Percentiles rank a stretch among this genome's conserved stretches.
Evolutionary conservation across 1,139 yeast genomes (phyloP).

Genomic region (Nakaseomyces uthaithaninus): DNA sequence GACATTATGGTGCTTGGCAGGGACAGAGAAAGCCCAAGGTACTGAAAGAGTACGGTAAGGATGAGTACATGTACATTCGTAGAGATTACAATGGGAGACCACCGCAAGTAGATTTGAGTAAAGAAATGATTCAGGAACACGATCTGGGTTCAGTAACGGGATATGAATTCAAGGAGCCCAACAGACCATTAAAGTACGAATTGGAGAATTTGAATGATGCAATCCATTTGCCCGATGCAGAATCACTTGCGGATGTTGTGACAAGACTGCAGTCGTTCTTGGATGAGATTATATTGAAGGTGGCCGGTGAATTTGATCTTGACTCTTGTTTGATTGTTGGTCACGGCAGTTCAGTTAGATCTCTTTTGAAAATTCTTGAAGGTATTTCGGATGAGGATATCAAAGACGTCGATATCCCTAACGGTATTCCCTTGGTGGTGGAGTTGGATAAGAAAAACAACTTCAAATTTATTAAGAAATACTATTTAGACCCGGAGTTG

Average conservation of each 20-base stretch:
- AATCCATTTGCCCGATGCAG: conserved; percentile 51
- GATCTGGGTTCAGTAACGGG: conserved; percentile 30
- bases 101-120: conserved; percentile 38
- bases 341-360: conserved; percentile 71
- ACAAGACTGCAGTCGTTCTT: conserved; percentile 53
- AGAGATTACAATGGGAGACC: conserved; percentile 65
- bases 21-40: conserved; percentile 56
- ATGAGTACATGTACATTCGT: conserved; percentile 57
- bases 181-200: conserved; percentile 29
- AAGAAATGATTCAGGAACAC: conserved; percentile 30
- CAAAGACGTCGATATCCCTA: conserved; percentile 61
- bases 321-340: conserved; percentile 55
- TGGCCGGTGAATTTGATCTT: conserved; percentile 34
- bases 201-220: conserved; percentile 35
- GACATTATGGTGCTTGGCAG: conserved; percentile 73
- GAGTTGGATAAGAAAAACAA: conserved; percentile 40
- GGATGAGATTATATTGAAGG: conserved; percentile 37
- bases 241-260: conserved; percentile 60
- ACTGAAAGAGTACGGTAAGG: conserved; percentile 45
- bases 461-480: conserved; percentile 39
- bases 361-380: conserved; percentile 52
- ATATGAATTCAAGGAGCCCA: conserved; percentile 33
- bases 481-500: conserved; percentile 61
- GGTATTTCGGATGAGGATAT: conserved; percentile 55
- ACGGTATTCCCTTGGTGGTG: conserved; percentile 63